Conservation (phyloP, 768 basidiomycete species). For the Termitomyces sp. region DNA sequence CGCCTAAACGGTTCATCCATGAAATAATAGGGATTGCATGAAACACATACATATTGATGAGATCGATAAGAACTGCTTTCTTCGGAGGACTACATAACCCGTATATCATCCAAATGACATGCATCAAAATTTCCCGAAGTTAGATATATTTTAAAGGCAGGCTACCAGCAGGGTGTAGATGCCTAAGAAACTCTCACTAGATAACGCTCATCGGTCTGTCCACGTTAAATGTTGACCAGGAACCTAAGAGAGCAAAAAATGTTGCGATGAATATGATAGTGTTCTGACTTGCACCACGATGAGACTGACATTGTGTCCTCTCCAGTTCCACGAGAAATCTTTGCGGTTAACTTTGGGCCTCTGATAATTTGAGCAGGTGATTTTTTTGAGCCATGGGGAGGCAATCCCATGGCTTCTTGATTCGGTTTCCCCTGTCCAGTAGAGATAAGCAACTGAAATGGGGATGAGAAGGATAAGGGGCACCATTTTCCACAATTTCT, state of each 20-base stretch:
- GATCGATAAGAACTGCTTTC: neutral
- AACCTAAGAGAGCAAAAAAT: neutral
- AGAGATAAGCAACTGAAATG: neutral
- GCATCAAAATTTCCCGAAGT: neutral
- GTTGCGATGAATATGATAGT: neutral
- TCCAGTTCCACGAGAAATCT: neutral
- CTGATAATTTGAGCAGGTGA: neutral
- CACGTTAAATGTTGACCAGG: neutral
- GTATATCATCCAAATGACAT: neutral
- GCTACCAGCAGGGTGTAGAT: neutral
- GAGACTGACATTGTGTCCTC: neutral
- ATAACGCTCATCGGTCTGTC: neutral
- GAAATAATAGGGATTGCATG: too few relatives aligned
- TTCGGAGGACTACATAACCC: neutral
- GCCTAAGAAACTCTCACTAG: neutral
- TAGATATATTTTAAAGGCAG: neutral
- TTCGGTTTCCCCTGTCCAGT: neutral
- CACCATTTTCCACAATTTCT: neutral
- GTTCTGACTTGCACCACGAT: neutral
- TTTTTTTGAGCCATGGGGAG: neutral
- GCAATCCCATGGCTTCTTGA: neutral
- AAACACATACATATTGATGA: too few relatives aligned
- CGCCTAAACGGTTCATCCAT: too few relatives aligned
- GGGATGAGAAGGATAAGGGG: neutral
- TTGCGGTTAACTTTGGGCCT: neutral